Evolutionary conservation across 331 rosid species (phyloP).

Genomic region (Malus hybrid): DNA sequence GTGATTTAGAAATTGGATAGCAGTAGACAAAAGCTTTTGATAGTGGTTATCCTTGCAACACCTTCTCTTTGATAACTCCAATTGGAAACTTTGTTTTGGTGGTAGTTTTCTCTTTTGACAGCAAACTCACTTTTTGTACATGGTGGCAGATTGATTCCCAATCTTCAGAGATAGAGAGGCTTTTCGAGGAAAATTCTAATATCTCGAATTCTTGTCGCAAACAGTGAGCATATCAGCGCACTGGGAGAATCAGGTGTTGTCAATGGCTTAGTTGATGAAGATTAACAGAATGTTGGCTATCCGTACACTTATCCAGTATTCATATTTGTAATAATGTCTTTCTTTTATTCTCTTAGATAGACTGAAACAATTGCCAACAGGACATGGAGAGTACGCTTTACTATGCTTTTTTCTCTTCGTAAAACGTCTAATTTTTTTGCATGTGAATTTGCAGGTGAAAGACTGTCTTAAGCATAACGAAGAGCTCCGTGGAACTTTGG

Average conservation of each 20-base stretch:
- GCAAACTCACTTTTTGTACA: slow-evolving; percentile 12
- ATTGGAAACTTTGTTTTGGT: background rate
- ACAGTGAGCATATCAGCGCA: slow-evolving; percentile 38
- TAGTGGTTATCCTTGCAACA: slow-evolving; percentile 42
- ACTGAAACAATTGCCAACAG: background rate
- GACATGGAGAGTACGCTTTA: background rate
- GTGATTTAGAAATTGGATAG: slow-evolving; percentile 83
- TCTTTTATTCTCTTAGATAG: background rate
- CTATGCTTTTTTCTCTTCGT: background rate
- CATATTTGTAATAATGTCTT: background rate
- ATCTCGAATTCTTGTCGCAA: slow-evolving; percentile 61
- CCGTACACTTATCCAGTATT: background rate
- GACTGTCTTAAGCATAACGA: slow-evolving; percentile 86
- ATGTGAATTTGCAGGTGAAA: slow-evolving; percentile 54
- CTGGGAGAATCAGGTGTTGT: slow-evolving; percentile 83
- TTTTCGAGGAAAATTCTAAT: slow-evolving; percentile 83
- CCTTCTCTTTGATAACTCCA: background rate
- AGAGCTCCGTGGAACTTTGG: slow-evolving; percentile 68
- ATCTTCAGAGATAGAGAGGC: slow-evolving; percentile 82
- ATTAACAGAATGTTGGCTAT: background rate
- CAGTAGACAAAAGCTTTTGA: slow-evolving; percentile 87
- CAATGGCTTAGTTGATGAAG: background rate
- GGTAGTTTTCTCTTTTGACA: slow-evolving; percentile 14
- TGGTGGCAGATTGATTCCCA: slow-evolving; percentile 81
- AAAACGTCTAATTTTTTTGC: background rate